Base-by-base conservation (phyloP, 78 protist genomes). In the Dictyostelium citrinum region DNA sequence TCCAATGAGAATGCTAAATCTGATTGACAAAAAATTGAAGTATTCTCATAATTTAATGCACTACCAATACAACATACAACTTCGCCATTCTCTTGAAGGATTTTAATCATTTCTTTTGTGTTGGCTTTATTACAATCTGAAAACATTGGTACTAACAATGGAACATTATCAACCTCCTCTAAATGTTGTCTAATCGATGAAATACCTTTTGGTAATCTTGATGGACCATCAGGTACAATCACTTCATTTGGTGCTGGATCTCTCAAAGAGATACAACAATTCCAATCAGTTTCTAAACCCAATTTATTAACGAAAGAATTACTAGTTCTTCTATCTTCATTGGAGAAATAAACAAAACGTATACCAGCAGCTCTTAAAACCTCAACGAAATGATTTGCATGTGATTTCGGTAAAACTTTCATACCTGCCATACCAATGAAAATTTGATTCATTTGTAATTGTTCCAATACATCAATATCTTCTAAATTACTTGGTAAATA, bases 201-300 rank as follows among this genome's bases (percentile, higher is more conserved):
- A 29, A 96, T 96, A 41, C 97, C 97, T 8, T 43, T 46, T 24
- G 97, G 97, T 16, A 96, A 55, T 27, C 85, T 78, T 3, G 97
- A 95, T 22, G 90, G 91, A n/a, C 90, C 90, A 76, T 95, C 97
- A 1, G 90, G 51, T 1, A 33, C 43, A 33, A 17, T 70, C n/a
- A 49, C 85, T 79, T 81, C 91, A 24, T 82, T 77, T 16, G 81
- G 92, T 24, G 20, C 97, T 8, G 91, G 91, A 60, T 91, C 95
- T 5, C 74, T 33, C 27, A 95, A 75, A 1, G 94, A 77, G 20
- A 95, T 93, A 58, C 95, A 88, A 51, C 95, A 90, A 60, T 95
- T 95, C 97, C 97, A 95, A 90, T 91, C 97, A 35, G 97, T 95
- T 20, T 91, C 95, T n/a, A 95, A 64, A 37, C 97, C 97, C 10